A percentile compares a stretch with the other conserved stretches of the same genome.
phyloP scores from a whole-genome alignment of 2,329 filamentous ascomycete genomes.

The Colletotrichum somersetense region DNA sequence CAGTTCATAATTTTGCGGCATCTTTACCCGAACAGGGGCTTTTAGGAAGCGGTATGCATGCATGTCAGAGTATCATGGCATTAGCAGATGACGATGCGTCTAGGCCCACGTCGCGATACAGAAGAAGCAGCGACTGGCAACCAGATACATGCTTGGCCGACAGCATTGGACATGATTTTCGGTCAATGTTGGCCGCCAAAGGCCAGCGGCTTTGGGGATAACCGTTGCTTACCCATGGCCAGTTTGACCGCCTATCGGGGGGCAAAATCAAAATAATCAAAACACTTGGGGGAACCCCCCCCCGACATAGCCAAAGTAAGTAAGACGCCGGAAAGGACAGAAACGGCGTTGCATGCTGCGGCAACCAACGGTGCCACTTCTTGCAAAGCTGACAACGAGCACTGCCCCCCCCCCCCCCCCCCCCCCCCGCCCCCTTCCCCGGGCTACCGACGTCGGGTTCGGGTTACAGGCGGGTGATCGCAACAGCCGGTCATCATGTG shows the following conservation, averaged over 20 bases:
- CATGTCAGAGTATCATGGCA: constrained; percentile 40
- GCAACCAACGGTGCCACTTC: background rate
- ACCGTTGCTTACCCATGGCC: background rate
- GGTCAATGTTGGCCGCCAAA: background rate
- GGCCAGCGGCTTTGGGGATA: background rate
- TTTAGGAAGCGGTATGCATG: constrained; percentile 7
- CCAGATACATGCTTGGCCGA: background rate
- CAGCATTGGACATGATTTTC: background rate
- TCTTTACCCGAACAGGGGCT: constrained; percentile 23
- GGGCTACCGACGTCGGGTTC: background rate
- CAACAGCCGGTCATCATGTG: constrained; percentile 22
- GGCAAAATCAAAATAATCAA: background rate
- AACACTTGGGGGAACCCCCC: background rate
- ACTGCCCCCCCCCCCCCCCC: background rate
- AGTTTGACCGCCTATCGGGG: background rate
- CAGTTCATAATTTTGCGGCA: background rate
- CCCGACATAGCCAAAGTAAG: background rate
- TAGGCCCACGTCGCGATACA: constrained; percentile 27
- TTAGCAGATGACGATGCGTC: constrained; percentile 19
- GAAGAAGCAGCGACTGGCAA: background rate
- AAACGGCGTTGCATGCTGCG: constrained; percentile 28
- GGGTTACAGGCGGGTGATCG: constrained; percentile 17
- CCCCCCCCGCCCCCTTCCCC: too few relatives aligned
- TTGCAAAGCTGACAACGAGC: background rate
- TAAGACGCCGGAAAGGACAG: constrained; percentile 13